Conservation (phyloP, 176 grass and related monocot species). For the Paspalum vaginatum region DNA sequence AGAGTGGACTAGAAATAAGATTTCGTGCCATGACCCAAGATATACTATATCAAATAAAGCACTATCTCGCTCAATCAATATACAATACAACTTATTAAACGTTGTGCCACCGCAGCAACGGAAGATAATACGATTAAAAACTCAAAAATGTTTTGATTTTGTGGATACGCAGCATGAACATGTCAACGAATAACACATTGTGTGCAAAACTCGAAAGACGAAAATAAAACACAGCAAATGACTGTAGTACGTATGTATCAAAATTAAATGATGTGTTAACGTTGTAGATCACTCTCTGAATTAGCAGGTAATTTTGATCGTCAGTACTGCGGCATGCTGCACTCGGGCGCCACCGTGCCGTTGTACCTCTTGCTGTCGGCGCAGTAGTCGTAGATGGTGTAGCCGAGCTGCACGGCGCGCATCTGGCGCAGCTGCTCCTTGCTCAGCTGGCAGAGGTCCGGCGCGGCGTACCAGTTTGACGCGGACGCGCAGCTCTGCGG, state of each 20-base stretch:
- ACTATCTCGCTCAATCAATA: no score
- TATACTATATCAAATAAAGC: no score
- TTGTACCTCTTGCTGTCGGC: constrained; percentile 20
- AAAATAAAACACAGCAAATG: neutral
- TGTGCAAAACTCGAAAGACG: neutral
- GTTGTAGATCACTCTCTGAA: neutral
- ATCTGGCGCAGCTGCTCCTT: constrained; percentile 30
- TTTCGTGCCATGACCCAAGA: no score
- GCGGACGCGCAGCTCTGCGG: constrained; percentile 6
- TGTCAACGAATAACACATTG: neutral
- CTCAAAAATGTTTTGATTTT: neutral
- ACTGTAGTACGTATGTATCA: neutral
- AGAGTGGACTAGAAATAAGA: no score
- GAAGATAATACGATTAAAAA: no score
- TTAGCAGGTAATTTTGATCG: neutral
- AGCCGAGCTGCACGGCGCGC: constrained; percentile 46
- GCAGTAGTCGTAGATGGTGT: constrained; percentile 77
- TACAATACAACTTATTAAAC: no score
- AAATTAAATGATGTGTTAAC: neutral
- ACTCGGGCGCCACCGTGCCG: constrained; percentile 42
- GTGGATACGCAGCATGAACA: neutral
- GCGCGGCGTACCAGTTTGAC: constrained; percentile 43
- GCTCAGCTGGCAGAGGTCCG: constrained; percentile 44
- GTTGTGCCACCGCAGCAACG: no score
- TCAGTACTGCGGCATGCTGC: constrained; percentile 47